Evolutionary conservation across 1,284 basidiomycete species (phyloP), one percentile per base, ranked within the genome.

Genomic region (Marasmius tenuissimus): DNA sequence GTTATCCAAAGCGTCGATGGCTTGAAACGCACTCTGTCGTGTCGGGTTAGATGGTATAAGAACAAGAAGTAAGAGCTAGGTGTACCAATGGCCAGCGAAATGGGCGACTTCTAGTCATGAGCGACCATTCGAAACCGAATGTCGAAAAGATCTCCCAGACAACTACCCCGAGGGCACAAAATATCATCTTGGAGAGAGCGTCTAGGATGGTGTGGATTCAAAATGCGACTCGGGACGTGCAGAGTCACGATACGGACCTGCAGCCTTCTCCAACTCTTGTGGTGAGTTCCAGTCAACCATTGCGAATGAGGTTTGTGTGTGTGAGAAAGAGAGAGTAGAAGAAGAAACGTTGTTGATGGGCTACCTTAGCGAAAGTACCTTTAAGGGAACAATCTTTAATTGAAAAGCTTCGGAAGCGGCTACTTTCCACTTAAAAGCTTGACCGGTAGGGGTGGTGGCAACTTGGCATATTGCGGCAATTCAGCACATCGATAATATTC

Each of bases 131-230:
- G 66, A 91, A 90, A 61, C 78, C 78, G 58, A 74, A 81, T 4
- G 88, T 89, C 66, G 80, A 74, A 64, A 85, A 78, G 42, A 91
- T 65, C 70, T 91, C 89, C 88, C 88, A 91, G 22, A 85, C 61
- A 65, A 87, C 87, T 39, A 88, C 69, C 37, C 89, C 89, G 65
- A 85, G 85, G 60, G 87, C 78, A 27, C 78, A 73, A 67, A 86
- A 86, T 35, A 88, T 79, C 53, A 88, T 69, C 65, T 86, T 84
- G 55, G 75, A 74, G 69, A 88, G 87, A 56, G 81, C 79, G 53
- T 73, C 87, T 89, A 62, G n/a, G 59, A 39, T 35, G 40, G 49
- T 45, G 34, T 57, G 58, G 64, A n/a, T 57, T 45, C 45, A 53
- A 45, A 58, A 62, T 39, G 27, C 49, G 50, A 16, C 9, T 38